Conservation (phyloP, 2,329 filamentous ascomycete genomes). For the Penicillium sp. region DNA sequence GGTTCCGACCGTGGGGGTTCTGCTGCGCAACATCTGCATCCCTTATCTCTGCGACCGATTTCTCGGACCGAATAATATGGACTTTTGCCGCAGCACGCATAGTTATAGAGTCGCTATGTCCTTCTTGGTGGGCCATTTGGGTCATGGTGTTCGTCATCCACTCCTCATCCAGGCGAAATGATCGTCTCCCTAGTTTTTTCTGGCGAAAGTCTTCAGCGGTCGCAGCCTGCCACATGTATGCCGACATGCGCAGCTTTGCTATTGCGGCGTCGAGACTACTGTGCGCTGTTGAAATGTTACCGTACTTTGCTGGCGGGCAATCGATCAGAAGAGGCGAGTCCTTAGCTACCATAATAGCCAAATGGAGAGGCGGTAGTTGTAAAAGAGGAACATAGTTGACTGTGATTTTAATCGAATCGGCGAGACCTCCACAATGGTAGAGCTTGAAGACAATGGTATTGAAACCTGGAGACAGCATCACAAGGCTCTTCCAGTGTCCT, state of each 20-base stretch:
- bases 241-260: conserved; percentile 25
- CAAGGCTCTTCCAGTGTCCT: conserved; percentile 22
- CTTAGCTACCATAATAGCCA: conserved; percentile 25
- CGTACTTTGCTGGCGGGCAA: conserved; percentile 22
- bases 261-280: conserved; percentile 23
- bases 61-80: conserved; percentile 22
- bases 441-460: conserved; percentile 21
- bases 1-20: conserved; percentile 12
- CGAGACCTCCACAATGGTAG: conserved; percentile 2
- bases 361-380: conserved; percentile 26
- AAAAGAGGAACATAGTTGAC: conserved; percentile 22
- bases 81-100: conserved; percentile 18
- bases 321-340: conserved; percentile 27
- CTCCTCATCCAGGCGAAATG: conserved; percentile 29
- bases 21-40: conserved; percentile 24
- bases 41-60: conserved; percentile 22
- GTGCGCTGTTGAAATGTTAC: conserved; percentile 21
- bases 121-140: conserved; percentile 4
- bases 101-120: not conserved
- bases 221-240: conserved; percentile 30
- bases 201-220: conserved; percentile 27
- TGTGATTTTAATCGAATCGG: conserved; percentile 13
- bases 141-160: conserved; percentile 17
- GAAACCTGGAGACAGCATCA: conserved; percentile 20
- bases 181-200: conserved; percentile 27